Conservation (phyloP, 495 filamentous ascomycete genomes). For the Xylaria intraflava region DNA sequence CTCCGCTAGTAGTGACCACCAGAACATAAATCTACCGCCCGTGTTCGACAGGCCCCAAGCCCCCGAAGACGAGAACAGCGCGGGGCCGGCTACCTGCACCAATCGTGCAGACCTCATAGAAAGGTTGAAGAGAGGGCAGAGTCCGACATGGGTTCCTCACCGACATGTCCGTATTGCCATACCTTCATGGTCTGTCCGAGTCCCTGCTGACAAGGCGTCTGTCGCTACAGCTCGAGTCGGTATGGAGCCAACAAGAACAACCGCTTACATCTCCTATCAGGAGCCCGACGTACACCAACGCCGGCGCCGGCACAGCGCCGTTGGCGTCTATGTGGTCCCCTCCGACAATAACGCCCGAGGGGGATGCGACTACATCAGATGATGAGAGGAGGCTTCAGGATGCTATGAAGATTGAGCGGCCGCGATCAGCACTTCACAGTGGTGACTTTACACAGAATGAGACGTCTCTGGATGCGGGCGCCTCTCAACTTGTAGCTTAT, state of each 20-base stretch:
- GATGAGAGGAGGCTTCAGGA: constrained; percentile 25
- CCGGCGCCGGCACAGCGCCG: constrained; percentile 4
- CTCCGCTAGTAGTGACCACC: constrained; percentile 18
- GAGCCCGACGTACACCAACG: constrained; percentile 31
- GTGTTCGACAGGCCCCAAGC: too few relatives aligned
- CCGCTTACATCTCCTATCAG: constrained; percentile 22
- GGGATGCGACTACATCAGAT: constrained; percentile 19
- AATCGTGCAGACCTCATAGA: constrained; percentile 77
- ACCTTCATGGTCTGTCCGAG: neutral
- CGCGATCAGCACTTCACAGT: constrained; percentile 79
- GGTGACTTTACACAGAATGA: constrained; percentile 74
- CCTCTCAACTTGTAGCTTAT: constrained; percentile 2
- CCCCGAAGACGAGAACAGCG: constrained; percentile 15
- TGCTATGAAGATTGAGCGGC: constrained; percentile 67
- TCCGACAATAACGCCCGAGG: constrained; percentile 38
- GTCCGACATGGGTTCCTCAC: constrained; percentile 65
- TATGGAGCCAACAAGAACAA: constrained; percentile 26
- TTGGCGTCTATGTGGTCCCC: constrained; percentile 33
- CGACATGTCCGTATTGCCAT: constrained; percentile 44
- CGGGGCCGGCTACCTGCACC: constrained; percentile 26
- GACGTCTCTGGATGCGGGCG: constrained; percentile 13
- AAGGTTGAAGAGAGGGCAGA: constrained; percentile 73
- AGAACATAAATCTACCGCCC: constrained; percentile 42
- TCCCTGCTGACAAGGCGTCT: constrained; percentile 7
- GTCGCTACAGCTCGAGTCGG: constrained; percentile 30